Evolutionary conservation across 106 monocot genomes (phyloP), one percentile per base, ranked within the genome.

Genomic region (Phalaenopsis aphrodite): DNA sequence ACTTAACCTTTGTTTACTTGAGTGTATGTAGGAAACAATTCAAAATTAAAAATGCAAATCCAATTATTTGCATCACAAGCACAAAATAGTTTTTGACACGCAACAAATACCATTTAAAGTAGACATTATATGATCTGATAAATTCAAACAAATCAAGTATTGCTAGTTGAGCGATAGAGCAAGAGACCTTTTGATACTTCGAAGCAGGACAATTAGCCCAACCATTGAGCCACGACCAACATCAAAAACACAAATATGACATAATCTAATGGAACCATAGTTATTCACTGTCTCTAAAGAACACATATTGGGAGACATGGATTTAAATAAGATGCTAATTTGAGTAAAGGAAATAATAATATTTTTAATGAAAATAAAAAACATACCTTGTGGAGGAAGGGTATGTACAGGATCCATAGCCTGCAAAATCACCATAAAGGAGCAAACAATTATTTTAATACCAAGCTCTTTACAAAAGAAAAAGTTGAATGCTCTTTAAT

Each of bases 381-480:
- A 42, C 66, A 46, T 67, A 79, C 79, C 79, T 79, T 79, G 41
- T 1, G 9, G 79, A 66, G 1, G 79, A 79, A n/a, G 79, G 79
- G 38, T 43, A 79, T 5, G 61, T 79, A 67, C 79, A 79, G 12
- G 79, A 79, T 65, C 79, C 79, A 79, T 66, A 79, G 56, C 79
- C 79, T 79, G n/a, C 64, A 79, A 66, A 79, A n/a, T 17, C 64
- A 23, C 24, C 10, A 77, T 48, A 56, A 78, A 15, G 8, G 56
- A 61, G 1, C 2, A 39, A 57, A 78, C 42, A 24, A 55, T 16
- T 17, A 77, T 55, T 55, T 37, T 77, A 36, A 49, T 52, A 30
- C 37, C 39, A 69, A 12, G 24, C 3, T 5, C 38, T 10, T 39
- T 8, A 38, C 38, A 69, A 69, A 37, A 69, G 37, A 11, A 39